Base-by-base conservation (phyloP, 1,284 basidiomycete genomes). In the Phylloporus sp. region DNA sequence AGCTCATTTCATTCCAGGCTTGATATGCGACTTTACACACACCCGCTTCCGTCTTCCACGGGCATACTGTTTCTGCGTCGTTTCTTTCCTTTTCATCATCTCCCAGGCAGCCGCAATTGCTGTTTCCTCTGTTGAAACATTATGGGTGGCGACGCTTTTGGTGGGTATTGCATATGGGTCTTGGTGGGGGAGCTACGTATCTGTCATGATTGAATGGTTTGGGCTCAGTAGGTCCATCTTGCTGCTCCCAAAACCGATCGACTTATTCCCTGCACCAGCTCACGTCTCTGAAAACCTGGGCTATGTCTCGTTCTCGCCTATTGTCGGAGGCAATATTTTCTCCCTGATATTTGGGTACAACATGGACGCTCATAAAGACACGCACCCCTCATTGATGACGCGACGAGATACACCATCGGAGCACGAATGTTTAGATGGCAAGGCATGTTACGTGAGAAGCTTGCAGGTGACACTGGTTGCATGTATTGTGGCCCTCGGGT, bases 271-370 rank as follows among this genome's bases (percentile, higher is more conserved):
- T 35, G 49, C 35, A 19, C 43, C 66, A 91, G 89, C 82, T 20
- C 91, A 91, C 73, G 90, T 94, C 74, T 90, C 89, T 5, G 91
- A 95, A 81, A 97, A 97, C 78, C 96, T 91, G 91, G 96, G 96
- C 23, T 93, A 88, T 76, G 85, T 93, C 37, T 89, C 88, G 11
- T 80, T 96, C 25, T 88, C 92, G 0, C 94, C 96, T 2, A 86
- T 95, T 66, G 61, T 96, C 4, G 93, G 92, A 11, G 93, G 93
- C 0, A 97, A 97, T 81, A 63, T 95, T 2, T 94, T 96, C 80
- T 95, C 94, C 53, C 75, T 97, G 52, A 83, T 93, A 55, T 97
- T 97, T 75, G 96, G 96, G 1, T 82, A 82, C 53, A 91, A 94
- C 70, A 85, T 95, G 53, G 95, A 96, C 72, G 84, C 89, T 7